These are phyloP conservation scores for Coniophora puteana DNA, from an alignment of 1,284 basidiomycete species.

Conservation along the genomic window DNA sequence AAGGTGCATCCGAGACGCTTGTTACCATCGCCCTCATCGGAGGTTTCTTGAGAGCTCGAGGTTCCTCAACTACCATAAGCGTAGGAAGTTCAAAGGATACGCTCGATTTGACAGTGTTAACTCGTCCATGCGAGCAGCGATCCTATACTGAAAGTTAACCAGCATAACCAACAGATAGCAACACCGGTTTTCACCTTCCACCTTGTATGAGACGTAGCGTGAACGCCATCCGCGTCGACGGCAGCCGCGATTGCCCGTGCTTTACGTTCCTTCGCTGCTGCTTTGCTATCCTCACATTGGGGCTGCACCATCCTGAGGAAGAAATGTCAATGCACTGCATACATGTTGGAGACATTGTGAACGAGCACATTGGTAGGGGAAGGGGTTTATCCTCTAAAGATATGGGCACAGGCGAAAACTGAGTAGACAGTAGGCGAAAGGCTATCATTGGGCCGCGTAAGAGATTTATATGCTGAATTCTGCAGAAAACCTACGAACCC, in stretches of 20 bases:
- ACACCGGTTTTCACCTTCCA: background rate
- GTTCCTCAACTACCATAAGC: too few species aligned
- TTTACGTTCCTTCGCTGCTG: slow-evolving; percentile 35
- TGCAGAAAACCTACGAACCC: slow-evolving; percentile 7
- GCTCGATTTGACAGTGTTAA: too few species aligned
- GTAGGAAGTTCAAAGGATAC: too few species aligned
- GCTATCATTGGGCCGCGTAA: slow-evolving; percentile 27
- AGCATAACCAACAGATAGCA: slow-evolving; percentile 8
- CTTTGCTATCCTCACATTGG: slow-evolving; percentile 39
- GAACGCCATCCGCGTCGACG: slow-evolving; percentile 30
- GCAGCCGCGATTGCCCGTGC: slow-evolving; percentile 33
- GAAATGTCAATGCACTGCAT: slow-evolving; percentile 15
- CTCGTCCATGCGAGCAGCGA: background rate
- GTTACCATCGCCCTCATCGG: too few species aligned
- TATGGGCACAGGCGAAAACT: slow-evolving; percentile 27
- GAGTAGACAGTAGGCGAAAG: slow-evolving; percentile 44
- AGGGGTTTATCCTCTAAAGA: slow-evolving; percentile 36
- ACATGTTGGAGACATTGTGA: slow-evolving; percentile 17
- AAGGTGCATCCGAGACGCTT: background rate
- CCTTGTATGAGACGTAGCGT: background rate
- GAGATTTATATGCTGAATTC: background rate
- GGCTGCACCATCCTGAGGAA: slow-evolving; percentile 39
- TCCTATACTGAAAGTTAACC: slow-evolving; percentile 1
- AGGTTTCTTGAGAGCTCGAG: too few species aligned
- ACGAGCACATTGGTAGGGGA: slow-evolving; percentile 32